Percentiles rank a stretch among this genome's conserved stretches.
Evolutionary conservation across 768 basidiomycete genomes (phyloP).

Genomic region (Royoungia palumana): DNA sequence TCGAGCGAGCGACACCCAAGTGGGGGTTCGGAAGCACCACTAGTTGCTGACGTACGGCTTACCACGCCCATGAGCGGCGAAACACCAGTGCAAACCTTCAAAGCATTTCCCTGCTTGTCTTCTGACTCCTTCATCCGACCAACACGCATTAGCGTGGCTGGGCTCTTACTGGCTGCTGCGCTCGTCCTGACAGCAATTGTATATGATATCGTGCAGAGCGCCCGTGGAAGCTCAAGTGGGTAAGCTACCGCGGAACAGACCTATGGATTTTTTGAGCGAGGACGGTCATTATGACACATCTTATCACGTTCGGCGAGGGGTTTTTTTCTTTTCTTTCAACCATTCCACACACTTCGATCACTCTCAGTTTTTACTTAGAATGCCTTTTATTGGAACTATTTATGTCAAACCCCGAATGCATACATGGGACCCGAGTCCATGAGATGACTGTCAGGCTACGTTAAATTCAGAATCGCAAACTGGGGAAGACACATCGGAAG

Average conservation of each 20-base stretch:
- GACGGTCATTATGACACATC: neutral
- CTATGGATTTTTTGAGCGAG: slow-evolving; percentile 3
- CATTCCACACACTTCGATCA: too few relatives aligned
- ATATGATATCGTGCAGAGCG: slow-evolving; percentile 12
- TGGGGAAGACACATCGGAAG: too few relatives aligned
- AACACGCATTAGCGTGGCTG: slow-evolving; percentile 11
- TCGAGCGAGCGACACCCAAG: neutral
- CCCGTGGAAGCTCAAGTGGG: neutral
- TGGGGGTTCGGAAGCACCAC: neutral
- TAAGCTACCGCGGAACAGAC: neutral
- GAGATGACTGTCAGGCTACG: too few relatives aligned
- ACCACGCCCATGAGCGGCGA: neutral
- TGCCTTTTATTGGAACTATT: too few relatives aligned
- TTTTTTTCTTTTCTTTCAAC: too few relatives aligned
- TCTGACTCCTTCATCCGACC: slow-evolving; percentile 4
- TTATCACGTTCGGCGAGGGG: too few relatives aligned
- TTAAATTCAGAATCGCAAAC: too few relatives aligned
- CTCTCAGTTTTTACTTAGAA: too few relatives aligned
- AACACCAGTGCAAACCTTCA: slow-evolving; percentile 2
- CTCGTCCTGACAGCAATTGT: slow-evolving; percentile 18
- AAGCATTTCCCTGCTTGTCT: slow-evolving; percentile 14
- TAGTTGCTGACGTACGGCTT: neutral
- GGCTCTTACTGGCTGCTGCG: neutral
- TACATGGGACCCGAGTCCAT: too few relatives aligned
- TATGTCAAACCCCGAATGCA: too few relatives aligned